These are phyloP conservation scores for Trapa incisa DNA, from an alignment of 345 rosid genomes.

Conservation along the genomic window DNA sequence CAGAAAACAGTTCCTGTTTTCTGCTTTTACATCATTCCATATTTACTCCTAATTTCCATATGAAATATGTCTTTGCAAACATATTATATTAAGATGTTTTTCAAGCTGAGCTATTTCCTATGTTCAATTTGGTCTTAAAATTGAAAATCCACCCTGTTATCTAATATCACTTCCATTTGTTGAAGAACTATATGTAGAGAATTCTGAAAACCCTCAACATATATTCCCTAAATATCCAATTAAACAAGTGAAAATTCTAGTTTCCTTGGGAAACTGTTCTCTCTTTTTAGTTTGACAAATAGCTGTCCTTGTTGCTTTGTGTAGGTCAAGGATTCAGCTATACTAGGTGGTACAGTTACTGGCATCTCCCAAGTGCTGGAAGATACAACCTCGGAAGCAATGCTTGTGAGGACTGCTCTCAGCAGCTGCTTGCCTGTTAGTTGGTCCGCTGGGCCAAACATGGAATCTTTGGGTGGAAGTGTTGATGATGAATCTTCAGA, in stretches of 20 bases:
- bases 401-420: slow-evolving; percentile 77
- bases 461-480: slow-evolving; percentile 23
- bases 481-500: slow-evolving; percentile 9
- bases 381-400: slow-evolving; percentile 56
- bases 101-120: not conserved
- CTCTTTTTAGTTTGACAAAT: not conserved
- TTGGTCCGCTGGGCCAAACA: slow-evolving; percentile 72
- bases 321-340: slow-evolving; percentile 48
- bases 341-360: slow-evolving; percentile 19
- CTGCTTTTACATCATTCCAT: too few species aligned
- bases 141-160: not conserved
- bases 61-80: too few species aligned
- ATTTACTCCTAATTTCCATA: too few species aligned
- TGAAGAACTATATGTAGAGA: not conserved
- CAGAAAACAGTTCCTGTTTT: not conserved
- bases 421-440: slow-evolving; percentile 79
- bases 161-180: not conserved
- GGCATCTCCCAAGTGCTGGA: slow-evolving; percentile 32
- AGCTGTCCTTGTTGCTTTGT: slow-evolving; percentile 6
- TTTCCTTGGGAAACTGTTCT: slow-evolving; percentile 1
- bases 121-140: not conserved
- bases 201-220: not conserved
- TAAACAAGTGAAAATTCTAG: not conserved
- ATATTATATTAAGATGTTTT: not conserved
- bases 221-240: not conserved